Evolutionary conservation across 139 green algal genomes (phyloP).

Genomic region (Micractinium sp.): DNA sequence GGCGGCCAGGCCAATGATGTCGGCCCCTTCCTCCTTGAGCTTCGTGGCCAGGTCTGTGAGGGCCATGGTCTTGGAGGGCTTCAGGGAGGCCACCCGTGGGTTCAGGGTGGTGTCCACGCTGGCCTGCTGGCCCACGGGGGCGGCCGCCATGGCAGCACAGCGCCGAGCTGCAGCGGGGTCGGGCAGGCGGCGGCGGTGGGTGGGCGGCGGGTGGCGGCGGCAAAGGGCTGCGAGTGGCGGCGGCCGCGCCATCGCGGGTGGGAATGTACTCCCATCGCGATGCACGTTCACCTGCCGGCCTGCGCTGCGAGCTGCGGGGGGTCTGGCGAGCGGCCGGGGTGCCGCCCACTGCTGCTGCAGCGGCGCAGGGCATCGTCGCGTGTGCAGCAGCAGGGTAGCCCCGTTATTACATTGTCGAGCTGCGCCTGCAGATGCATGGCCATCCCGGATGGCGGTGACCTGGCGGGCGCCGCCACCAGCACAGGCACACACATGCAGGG

Average conservation of each 20-base stretch:
- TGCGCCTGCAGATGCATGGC: too few relatives aligned
- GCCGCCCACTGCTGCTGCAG: not conserved
- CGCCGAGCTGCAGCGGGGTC: not conserved
- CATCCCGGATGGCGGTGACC: too few relatives aligned
- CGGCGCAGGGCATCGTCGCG: not conserved
- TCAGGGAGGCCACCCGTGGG: constrained; percentile 75
- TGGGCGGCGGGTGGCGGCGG: not conserved
- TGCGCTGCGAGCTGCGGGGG: not conserved
- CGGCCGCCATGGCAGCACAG: constrained; percentile 16
- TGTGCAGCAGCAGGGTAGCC: too few relatives aligned
- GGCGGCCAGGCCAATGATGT: constrained; percentile 92
- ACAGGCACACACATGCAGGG: too few relatives aligned
- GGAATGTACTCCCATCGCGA: not conserved
- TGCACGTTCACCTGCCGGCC: not conserved
- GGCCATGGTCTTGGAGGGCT: constrained; percentile 93
- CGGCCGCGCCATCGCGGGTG: not conserved
- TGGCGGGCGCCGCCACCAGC: too few relatives aligned
- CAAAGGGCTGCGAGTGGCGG: not conserved
- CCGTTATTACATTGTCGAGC: too few relatives aligned
- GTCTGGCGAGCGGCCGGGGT: not conserved
- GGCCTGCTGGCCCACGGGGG: not conserved
- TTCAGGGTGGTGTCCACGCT: constrained; percentile 65
- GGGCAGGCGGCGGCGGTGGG: not conserved
- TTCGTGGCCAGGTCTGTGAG: constrained; percentile 88
- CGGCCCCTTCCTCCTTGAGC: constrained; percentile 79